Evolutionary conservation across 108 stramenopile genomes (phyloP).

Genomic region (Conticribra weissflogii): DNA sequence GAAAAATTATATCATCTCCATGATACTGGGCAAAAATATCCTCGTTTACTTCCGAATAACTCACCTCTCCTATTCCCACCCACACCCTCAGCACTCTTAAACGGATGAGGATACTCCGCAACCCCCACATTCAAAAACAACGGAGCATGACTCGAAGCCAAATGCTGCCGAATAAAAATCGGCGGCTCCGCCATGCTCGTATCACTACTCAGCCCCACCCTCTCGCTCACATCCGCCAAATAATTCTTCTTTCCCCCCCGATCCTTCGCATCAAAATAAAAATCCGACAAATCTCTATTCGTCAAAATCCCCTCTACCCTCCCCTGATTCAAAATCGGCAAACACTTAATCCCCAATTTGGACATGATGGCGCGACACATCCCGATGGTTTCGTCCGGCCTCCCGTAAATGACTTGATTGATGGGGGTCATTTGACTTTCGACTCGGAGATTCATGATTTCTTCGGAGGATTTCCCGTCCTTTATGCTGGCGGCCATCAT

Average conservation of each 20-base stretch:
- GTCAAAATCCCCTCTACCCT: conserved; percentile 91
- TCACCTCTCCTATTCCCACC: conserved; percentile 70
- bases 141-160: conserved; percentile 69
- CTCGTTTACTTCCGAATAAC: too few species aligned
- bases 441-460: conserved; percentile 54
- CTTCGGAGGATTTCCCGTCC: conserved; percentile 45
- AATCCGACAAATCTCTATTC: conserved; percentile 87
- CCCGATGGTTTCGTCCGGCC: conserved; percentile 88
- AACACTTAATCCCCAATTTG: conserved; percentile 87
- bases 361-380: conserved; percentile 89
- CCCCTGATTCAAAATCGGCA: conserved; percentile 84
- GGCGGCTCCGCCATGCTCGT: conserved; percentile 91
- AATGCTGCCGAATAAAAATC: conserved; percentile 62
- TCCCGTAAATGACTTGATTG: conserved; percentile 79
- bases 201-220: conserved; percentile 84
- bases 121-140: conserved; percentile 80
- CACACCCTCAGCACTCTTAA: conserved; percentile 80
- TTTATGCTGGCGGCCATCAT: conserved; percentile 71
- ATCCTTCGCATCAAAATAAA: conserved; percentile 79
- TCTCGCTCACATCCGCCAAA: conserved; percentile 82
- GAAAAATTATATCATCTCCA: not conserved
- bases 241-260: conserved; percentile 92
- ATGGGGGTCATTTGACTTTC: conserved; percentile 80
- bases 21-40: too few species aligned
- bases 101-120: conserved; percentile 92